These are phyloP conservation scores for Atkinsonella hypoxylon DNA, from an alignment of 2,329 filamentous ascomycete species.

Conservation along the genomic window DNA sequence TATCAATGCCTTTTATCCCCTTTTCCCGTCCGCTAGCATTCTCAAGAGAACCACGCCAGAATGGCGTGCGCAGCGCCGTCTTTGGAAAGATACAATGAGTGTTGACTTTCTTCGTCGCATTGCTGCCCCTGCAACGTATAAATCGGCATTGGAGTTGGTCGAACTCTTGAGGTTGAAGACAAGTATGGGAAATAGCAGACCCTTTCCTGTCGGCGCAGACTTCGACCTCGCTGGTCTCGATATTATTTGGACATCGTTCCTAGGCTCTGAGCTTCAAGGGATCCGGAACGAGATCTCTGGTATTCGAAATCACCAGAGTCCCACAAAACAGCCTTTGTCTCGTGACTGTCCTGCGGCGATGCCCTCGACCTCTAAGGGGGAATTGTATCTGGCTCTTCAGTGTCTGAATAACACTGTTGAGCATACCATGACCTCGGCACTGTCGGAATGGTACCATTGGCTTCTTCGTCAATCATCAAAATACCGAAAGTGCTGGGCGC, in stretches of 20 bases:
- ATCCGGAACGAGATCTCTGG: not conserved
- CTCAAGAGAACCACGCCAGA: conserved; percentile 17
- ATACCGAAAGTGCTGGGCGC: not conserved
- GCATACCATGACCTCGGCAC: not conserved
- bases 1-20: conserved; percentile 18
- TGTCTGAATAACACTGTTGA: not conserved
- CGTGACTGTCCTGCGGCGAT: not conserved
- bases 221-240: conserved; percentile 21
- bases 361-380: not conserved
- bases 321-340: not conserved
- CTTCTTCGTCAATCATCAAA: not conserved
- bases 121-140: conserved; percentile 21
- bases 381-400: not conserved
- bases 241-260: conserved; percentile 17
- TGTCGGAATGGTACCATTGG: not conserved
- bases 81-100: conserved; percentile 27
- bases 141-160: conserved; percentile 17
- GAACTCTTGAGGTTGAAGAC: conserved; percentile 23
- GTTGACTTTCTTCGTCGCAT: conserved; percentile 19
- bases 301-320: not conserved
- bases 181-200: conserved; percentile 13
- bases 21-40: conserved; percentile 22
- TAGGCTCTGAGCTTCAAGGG: conserved; percentile 12
- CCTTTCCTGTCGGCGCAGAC: conserved; percentile 14
- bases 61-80: conserved; percentile 22